Percentiles rank a stretch among this genome's conserved stretches.
phyloP scores from a whole-genome alignment of 2,329 filamentous ascomycete species.

The Pezicula neosporulosa region DNA sequence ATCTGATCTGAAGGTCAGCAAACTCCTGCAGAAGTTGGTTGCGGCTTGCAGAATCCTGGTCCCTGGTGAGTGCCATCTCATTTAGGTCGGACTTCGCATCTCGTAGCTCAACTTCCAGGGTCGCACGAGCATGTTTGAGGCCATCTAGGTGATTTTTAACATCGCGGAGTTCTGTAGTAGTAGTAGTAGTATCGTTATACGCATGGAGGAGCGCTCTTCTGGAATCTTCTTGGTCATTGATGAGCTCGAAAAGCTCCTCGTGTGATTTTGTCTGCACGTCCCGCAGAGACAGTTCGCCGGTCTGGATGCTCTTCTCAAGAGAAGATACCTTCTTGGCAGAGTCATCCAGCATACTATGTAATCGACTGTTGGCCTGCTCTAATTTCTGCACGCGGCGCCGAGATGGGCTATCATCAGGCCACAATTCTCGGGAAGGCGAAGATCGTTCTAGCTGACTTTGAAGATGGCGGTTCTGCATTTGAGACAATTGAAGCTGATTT shows the following conservation, averaged over 20 bases:
- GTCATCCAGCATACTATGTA: constrained; percentile 94
- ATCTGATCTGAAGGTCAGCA: constrained; percentile 85
- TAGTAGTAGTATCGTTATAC: constrained; percentile 80
- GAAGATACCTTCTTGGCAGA: constrained; percentile 89
- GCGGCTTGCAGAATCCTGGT: constrained; percentile 85
- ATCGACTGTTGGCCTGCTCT: constrained; percentile 83
- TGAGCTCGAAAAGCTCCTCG: constrained; percentile 87
- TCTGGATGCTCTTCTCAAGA: constrained; percentile 81
- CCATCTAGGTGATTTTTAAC: constrained; percentile 85
- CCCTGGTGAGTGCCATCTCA: constrained; percentile 72
- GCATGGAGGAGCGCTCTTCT: constrained; percentile 76
- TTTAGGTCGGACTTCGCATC: constrained; percentile 80
- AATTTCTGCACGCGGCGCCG: constrained; percentile 82
- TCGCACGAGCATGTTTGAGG: constrained; percentile 75
- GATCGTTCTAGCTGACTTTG: constrained; percentile 78
- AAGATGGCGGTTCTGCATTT: constrained; percentile 93
- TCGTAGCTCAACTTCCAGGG: constrained; percentile 80
- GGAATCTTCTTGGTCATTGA: constrained; percentile 90
- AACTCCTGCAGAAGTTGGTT: constrained; percentile 89
- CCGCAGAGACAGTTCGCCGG: constrained; percentile 81
- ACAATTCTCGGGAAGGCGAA: constrained; percentile 57
- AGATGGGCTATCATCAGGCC: constrained; percentile 74
- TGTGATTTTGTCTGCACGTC: constrained; percentile 93
- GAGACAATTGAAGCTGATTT: constrained; percentile 87
- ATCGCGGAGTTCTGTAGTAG: constrained; percentile 79